phyloP scores from a whole-genome alignment of 768 basidiomycete species.

The Kwoniella europaea region DNA sequence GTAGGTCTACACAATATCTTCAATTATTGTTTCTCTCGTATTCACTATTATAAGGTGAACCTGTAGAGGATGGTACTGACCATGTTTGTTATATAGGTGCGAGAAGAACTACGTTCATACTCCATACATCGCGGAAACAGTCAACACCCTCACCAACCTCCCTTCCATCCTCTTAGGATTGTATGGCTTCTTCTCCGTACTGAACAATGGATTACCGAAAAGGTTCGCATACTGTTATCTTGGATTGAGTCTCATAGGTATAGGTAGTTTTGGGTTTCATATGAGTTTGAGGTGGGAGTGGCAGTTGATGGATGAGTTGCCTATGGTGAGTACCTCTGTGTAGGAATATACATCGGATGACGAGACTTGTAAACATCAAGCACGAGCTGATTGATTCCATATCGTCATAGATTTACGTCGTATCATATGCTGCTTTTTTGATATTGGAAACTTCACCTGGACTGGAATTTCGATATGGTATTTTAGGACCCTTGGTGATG shows the following conservation, averaged over 20 bases:
- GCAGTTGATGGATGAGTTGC: conserved; percentile 76
- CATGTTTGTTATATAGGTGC: conserved; percentile 35
- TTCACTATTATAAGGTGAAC: no score
- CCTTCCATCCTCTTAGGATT: conserved; percentile 66
- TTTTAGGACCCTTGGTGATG: conserved; percentile 37
- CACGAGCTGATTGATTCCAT: background rate
- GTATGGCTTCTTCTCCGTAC: conserved; percentile 60
- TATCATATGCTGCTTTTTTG: conserved; percentile 67
- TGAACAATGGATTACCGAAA: conserved; percentile 56
- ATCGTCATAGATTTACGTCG: conserved; percentile 65
- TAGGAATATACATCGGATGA: background rate
- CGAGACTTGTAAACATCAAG: background rate
- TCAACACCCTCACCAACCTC: conserved; percentile 75
- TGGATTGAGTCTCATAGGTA: conserved; percentile 71
- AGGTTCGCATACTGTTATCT: conserved; percentile 54
- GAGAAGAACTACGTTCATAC: conserved; percentile 80
- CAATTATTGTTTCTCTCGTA: no score
- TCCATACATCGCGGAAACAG: conserved; percentile 75
- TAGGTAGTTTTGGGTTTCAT: conserved; percentile 80
- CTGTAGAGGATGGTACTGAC: no score
- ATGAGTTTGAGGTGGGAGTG: conserved; percentile 75
- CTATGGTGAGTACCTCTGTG: conserved; percentile 63
- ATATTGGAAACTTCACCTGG: conserved; percentile 61
- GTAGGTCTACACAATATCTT: conserved; percentile 18
- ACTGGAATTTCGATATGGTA: conserved; percentile 41